Base-by-base conservation (phyloP, 495 filamentous ascomycete genomes). In the Penicillium chermesinum region DNA sequence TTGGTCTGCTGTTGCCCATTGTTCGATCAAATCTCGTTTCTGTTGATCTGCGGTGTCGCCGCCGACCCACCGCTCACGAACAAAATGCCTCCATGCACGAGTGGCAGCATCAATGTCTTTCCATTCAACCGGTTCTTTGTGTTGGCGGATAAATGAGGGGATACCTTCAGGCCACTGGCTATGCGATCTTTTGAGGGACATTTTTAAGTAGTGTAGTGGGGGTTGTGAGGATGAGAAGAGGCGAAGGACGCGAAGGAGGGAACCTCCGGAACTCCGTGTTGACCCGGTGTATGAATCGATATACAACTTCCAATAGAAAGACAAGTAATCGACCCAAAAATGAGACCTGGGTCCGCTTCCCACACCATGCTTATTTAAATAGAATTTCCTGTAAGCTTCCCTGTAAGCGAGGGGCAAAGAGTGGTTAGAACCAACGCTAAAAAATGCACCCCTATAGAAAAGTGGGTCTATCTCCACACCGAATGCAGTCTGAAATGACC, bases 1-100 rank as follows among this genome's bases (percentile, higher is more conserved):
- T 36, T 51, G 49, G 49, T 51, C 49, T 51, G 49, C 49, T 45
- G 42, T 51, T 32, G 49, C 49, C 49, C 49, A 51, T 25, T 25
- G 19, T 27, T 51, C 41, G 25, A 46, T 51, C 42, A 51, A 21
- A 37, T 21, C 49, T 51, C 41, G 41, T 46, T 36, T 51, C 49
- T 51, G 49, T 45, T 51, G 22, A 51, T 51, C 42, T 18, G 27
- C 41, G 36, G 37, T 25, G 41, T 18, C 41, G 34, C 48, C 41
- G 37, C 17, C 41, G 35, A 50, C 49, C 49, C 49, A 51, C 49
- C 32, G 36, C 16, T 44, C 36, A 48, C 42, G 49, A 27, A 46
- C 42, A 51, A 46, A 51, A 36, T 22, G 20, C 19, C 49, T 51
- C 49, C 49, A 51, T 46, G 49, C 49, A 51, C 49, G 49, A 46